Conservation (phyloP, 768 basidiomycete species). For the Lenzites betulinus region DNA sequence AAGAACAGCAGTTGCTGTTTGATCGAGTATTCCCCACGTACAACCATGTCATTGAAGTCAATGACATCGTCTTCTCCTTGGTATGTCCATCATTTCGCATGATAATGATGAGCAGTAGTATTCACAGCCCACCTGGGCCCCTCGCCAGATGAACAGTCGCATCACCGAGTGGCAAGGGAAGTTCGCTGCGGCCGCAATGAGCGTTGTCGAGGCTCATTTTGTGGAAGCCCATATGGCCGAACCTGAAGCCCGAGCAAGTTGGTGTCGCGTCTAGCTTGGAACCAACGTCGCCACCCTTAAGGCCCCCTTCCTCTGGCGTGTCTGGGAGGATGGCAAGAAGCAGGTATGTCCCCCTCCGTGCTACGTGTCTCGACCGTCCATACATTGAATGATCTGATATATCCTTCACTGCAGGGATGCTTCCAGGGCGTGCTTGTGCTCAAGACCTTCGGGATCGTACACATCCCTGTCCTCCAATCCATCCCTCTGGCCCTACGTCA, state of each 20-base stretch:
- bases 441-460: background rate
- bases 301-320: background rate
- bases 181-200: background rate
- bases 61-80: background rate
- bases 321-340: background rate
- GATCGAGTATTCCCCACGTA: background rate
- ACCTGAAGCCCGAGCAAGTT: background rate
- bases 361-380: too few species aligned
- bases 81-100: background rate
- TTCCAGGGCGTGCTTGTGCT: background rate
- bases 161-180: background rate
- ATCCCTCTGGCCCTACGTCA: background rate
- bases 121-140: too few species aligned
- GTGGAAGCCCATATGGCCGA: background rate
- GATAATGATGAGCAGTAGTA: too few species aligned
- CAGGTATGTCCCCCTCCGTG: too few species aligned
- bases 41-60: background rate
- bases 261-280: background rate
- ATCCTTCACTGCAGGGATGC: background rate
- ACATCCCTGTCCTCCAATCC: background rate
- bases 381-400: too few species aligned
- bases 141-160: background rate
- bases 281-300: background rate
- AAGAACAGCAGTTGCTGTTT: background rate
- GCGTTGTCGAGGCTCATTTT: background rate